Evolutionary conservation across 2,329 filamentous ascomycete genomes (phyloP), one percentile per base, ranked within the genome.

Genomic region (Phoma sp.): DNA sequence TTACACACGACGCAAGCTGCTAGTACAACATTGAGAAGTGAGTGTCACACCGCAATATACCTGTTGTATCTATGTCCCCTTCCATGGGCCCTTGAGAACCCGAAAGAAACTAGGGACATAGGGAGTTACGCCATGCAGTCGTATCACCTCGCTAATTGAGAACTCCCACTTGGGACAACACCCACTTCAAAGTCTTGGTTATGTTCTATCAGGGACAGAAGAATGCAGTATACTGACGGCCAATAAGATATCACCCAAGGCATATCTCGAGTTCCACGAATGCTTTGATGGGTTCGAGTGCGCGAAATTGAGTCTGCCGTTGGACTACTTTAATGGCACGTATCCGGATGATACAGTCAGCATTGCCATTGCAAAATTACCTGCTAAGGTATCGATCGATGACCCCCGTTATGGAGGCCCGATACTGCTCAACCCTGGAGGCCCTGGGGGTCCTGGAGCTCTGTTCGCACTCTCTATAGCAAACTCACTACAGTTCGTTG

Each of bases 391-490:
- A 27, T 57, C 71, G n/a, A 65, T 74, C 1, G 60, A 69, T 17
- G 70, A 76, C 44, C 62, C 70, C 25, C 62, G 70, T 6, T 79
- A 79, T 66, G 74, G 71, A n/a, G 76, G 77, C 1, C 71, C 76
- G 2, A 62, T 80, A 7, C 51, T 80, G 10, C 57, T 78, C 55
- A 80, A 80, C 33, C 78, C 78, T 8, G 78, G 78, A 5, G 78
- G 78, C 1, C 78, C 78, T 1, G 77, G 78, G 22, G 78, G 76
- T 13, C 71, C 75, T 9, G 78, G 78, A 24, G 65, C 76, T 13
- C 48, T 59, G 3, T 66, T 75, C 17, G 68, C 74, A 2, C 49
- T 72, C 4, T 6, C 41, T 7, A 24, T 55, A 22, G 75, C 69
- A 13, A 53, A 51, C 15, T 19, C 58, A 4, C 35, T 76, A 17